Evolutionary conservation across 805 yeast species (phyloP), one percentile per base, ranked within the genome.

Genomic region (Wickerhamiella occidentalis): DNA sequence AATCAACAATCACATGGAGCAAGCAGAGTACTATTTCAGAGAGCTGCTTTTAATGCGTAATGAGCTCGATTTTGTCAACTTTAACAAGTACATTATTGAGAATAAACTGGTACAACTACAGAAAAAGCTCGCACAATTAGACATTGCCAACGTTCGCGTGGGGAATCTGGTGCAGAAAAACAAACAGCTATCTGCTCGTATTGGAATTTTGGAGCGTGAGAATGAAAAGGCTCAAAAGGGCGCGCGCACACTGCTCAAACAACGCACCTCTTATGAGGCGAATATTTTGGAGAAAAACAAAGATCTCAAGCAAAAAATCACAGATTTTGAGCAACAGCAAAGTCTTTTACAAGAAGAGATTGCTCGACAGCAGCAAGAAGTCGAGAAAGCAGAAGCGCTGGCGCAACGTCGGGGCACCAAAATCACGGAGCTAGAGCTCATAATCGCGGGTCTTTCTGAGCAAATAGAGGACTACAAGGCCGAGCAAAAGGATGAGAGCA

Each of bases 21-120:
- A 33, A 17, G 38, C 38, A 3, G 73, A 73, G 35, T 77, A 71
- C 54, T 78, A 74, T 52, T 75, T 75, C 49, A 66, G 85, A 50
- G 85, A 81, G 56, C 63, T 79, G 13, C 60, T 80, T 49, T 65
- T 80, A 33, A 56, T 71, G 51, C 71, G 72, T 47, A 81, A 80
- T 59, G 86, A 80, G 58, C 64, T 78, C 35, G 81, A 78, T 45
- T 80, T 81, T 56, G 67, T 76, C 3, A 69, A 71, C 45, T 79
- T 75, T 60, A 58, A 77, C 55, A 75, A 74, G 45, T 68, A 73
- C 46, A 66, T 76, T 51, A 68, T 67, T 49, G 71, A 73, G 54
- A 65, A 62, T 28, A 60, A 68, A 6, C 58, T 64, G n/a, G 57
- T 62, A 17, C 57, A 62, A 22, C 56, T 70, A 48, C 65, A 62